Base-by-base conservation (phyloP, 1,284 basidiomycete genomes). In the Microbotryum lychnidis-dioicae region DNA sequence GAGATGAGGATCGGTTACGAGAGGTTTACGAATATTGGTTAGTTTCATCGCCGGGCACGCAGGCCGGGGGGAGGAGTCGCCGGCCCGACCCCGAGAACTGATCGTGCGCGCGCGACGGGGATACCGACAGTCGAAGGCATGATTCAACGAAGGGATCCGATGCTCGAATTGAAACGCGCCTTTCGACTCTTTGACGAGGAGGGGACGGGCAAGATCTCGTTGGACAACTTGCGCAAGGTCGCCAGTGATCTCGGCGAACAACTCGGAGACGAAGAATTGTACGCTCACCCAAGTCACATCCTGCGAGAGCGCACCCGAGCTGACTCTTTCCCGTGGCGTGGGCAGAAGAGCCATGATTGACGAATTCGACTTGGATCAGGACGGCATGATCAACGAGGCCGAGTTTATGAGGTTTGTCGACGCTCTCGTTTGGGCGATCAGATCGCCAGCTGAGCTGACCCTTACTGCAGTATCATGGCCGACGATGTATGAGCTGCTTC, bases 291-390 rank as follows among this genome's bases (percentile, higher is more conserved):
- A 20, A 6, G 4, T 33, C 42, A n/a, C n/a, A 33, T 16, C 25
- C 25, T n/a, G 27, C 27, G 27, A 27, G 21, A 44, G 18, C n/a
- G 46, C n/a, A 29, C 25, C 6, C n/a, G 29, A 8, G 6, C 27
- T 49, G 50, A 51, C 50, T 20, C 20, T 20, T 9, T 2, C 20
- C 46, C 0, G 4, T 33, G 21, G 49, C 21, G 6, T 33, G 6
- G 16, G 25, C 72, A 97, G 93, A 69, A 91, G 97, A 84, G 96
- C 94, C 23, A 99, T 99, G 94, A 99, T 99, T 73, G 96, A 98
- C 73, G 96, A 99, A 78, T 99, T 99, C 73, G 94, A 99, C 76
- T 83, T 99, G 45, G 94, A 99, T 78, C 88, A 94, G 75, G 94
- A 99, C 72, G 92, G 93, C 25, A 93, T 94, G 78, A 98, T 98